Conservation (phyloP, 2,329 filamentous ascomycete species). For the Cordyceps tenuipes region DNA sequence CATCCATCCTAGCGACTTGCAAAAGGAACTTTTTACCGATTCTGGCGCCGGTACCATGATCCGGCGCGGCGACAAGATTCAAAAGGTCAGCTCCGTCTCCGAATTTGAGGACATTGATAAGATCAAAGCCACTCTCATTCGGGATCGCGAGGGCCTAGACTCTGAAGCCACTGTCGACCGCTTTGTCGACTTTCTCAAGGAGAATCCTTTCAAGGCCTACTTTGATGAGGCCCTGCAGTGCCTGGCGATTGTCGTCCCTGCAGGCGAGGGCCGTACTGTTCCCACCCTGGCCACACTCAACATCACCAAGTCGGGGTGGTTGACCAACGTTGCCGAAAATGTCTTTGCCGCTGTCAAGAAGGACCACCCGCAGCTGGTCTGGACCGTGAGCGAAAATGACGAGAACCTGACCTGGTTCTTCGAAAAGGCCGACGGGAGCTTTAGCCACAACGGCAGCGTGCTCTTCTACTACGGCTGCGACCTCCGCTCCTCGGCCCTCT, state of each 20-base stretch:
- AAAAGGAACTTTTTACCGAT: conserved; percentile 95
- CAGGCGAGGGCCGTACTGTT: conserved; percentile 55
- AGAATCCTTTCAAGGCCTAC: conserved; percentile 81
- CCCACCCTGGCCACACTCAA: conserved; percentile 84
- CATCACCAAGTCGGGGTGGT: conserved; percentile 89
- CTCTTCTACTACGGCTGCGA: conserved; percentile 96
- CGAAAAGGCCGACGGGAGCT: conserved; percentile 88
- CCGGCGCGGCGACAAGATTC: conserved; percentile 81
- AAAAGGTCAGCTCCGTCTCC: conserved; percentile 59
- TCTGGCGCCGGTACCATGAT: conserved; percentile 91
- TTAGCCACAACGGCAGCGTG: conserved; percentile 77
- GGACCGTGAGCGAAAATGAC: conserved; percentile 94
- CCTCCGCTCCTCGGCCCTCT: conserved; percentile 64
- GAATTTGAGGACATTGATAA: conserved; percentile 69
- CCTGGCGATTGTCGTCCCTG: conserved; percentile 77
- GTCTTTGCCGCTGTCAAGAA: conserved; percentile 91
- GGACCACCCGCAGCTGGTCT: conserved; percentile 82
- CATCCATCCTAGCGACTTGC: conserved; percentile 89
- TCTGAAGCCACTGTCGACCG: conserved; percentile 76
- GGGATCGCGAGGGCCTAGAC: conserved; percentile 75
- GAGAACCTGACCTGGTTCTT: conserved; percentile 99
- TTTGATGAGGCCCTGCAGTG: conserved; percentile 93
- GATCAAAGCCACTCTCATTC: conserved; percentile 73
- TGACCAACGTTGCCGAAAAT: conserved; percentile 91
- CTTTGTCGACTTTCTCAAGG: conserved; percentile 71